Base-by-base conservation (phyloP, 352 stramenopile genomes). In the Globisporangium megalacanthum region DNA sequence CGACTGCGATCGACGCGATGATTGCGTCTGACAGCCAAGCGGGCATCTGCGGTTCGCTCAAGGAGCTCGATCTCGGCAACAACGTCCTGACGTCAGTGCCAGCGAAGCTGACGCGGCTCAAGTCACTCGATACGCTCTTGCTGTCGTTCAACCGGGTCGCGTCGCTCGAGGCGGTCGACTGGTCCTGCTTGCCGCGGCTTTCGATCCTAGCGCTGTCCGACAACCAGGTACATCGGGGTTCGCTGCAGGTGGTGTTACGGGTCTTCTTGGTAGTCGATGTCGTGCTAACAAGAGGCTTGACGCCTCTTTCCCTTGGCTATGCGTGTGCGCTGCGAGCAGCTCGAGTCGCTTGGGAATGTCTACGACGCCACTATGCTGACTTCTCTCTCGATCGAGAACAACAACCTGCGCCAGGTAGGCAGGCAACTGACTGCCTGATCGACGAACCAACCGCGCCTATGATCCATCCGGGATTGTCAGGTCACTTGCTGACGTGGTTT, bases 351-450 rank as follows among this genome's bases (percentile, higher is more conserved):
- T 9, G 78, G 79, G 50, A 69, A 65, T 4, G 70, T 94, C 19
- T 75, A 91, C 54, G 69, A 84, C 48, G 65, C 76, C 6, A 71
- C 71, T 8, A 69, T 68, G 52, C 62, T 95, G 41, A 87, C 78
- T 11, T 86, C 79, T 39, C 68, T 95, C 0, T 89, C 80, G 17
- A 65, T 94, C 20, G 77, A 92, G 46, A 94, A 95, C 66, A 95
- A 95, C 62, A 83, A 89, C 47, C 58, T 95, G 7, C 74, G 73
- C 8, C 72, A 89, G 63, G 75, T 89, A 73, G 11, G 53, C 11
- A 29, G 14, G 13, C n/a, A 17, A 10, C 8, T 35, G 9, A 22
- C n/a, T 36, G 25, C 25, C 25, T 29, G 25, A 29, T 4, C 25
- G 25, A 29, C 25, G 25, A 29, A 29, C 25, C 25, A 4, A 29